Evolutionary conservation across 495 filamentous ascomycete species (phyloP), one percentile per base, ranked within the genome.

Genomic region (Tuber borchii): DNA sequence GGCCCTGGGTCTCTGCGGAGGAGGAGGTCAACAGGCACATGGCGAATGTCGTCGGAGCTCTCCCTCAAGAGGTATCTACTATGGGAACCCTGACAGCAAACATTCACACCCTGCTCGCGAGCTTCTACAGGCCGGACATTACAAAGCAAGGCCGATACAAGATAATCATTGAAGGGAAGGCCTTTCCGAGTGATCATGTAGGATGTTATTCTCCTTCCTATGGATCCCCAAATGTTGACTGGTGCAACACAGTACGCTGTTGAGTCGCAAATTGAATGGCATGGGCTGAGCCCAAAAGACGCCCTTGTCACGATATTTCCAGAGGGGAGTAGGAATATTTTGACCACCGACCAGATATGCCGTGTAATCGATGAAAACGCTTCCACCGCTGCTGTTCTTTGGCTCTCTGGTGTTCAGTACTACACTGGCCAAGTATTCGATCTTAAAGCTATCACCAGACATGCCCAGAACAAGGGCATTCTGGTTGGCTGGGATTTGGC

Each of bases 51-150:
- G 93, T 98, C 16, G 95, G 95, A n/a, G 95, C 93, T 2, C 84
- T 86, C 39, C 84, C 88, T 51, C 87, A 86, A 71, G 96, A 99
- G 84, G 93, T 98, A 17, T 94, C 93, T 17, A 88, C 97, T 20
- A 97, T 98, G 96, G 90, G 93, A 76, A 96, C 94, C 4, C 84
- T 99, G 81, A 98, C 95, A 42, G 91, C 91, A 68, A 98, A 98
- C 84, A 84, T 99, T 72, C 95, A 99, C 83, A 82, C 97, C 3
- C 85, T 98, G 74, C 91, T 99, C 91, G 90, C 92, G 48, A 92
- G 93, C 77, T 97, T 98, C 86, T 99, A 97, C 84, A 88, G 85
- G 71, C 95, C 95, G 2, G 85, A 88, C 71, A 90, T 87, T 14
- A 71, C 26, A 1, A 48, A 51, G 16, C 72, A 74, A 45, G 79